These are phyloP conservation scores for Diaporthe nobilis DNA, from an alignment of 2,329 filamentous ascomycete species.

Conservation along the genomic window DNA sequence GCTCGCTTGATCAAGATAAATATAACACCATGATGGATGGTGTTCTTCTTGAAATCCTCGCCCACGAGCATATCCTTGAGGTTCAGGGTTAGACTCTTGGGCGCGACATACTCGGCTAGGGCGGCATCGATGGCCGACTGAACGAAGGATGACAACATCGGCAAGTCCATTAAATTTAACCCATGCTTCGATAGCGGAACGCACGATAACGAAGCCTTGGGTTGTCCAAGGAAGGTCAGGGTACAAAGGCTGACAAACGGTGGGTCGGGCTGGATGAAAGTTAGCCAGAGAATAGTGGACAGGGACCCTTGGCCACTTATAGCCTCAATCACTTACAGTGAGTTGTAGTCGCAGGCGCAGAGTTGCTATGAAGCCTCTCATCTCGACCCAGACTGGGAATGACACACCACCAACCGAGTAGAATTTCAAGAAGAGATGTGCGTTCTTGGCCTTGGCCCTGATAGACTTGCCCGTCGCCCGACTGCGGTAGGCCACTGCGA, in stretches of 20 bases:
- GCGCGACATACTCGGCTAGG: conserved; percentile 81
- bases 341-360: conserved; percentile 79
- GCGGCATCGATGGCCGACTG: conserved; percentile 82
- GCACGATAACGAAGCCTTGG: conserved; percentile 79
- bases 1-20: conserved; percentile 77
- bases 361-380: conserved; percentile 79
- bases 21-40: conserved; percentile 73
- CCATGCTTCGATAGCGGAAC: conserved; percentile 78
- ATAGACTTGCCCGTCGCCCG: conserved; percentile 72
- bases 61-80: conserved; percentile 84
- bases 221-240: conserved; percentile 81
- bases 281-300: not conserved
- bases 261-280: conserved; percentile 70
- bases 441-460: conserved; percentile 76
- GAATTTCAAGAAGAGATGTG: conserved; percentile 80
- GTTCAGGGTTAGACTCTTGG: conserved; percentile 80
- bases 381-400: conserved; percentile 80
- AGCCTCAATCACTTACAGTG: conserved; percentile 52
- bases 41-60: conserved; percentile 85
- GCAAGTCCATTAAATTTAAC: conserved; percentile 82
- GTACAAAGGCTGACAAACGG: conserved; percentile 84
- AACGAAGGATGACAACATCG: conserved; percentile 81
- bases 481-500: conserved; percentile 80
- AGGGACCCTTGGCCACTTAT: not conserved
- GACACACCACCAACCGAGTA: conserved; percentile 71